phyloP scores from a whole-genome alignment of 352 stramenopile species.

The Salisapilia sapeloensis region DNA sequence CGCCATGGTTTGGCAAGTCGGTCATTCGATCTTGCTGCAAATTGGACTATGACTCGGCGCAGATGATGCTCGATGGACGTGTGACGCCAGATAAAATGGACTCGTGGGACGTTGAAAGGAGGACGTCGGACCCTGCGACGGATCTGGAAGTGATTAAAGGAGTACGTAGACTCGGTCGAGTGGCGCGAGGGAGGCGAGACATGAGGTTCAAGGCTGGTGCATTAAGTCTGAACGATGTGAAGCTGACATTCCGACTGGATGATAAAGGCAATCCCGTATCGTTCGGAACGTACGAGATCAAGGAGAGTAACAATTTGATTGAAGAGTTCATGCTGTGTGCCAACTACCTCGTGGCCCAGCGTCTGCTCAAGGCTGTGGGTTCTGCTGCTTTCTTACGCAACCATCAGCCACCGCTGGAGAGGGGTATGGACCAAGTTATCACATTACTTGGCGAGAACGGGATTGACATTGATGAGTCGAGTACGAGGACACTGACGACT shows the following conservation, averaged over 20 bases:
- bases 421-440: conserved; percentile 24
- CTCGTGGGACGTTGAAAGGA: conserved; percentile 49
- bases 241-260: conserved; percentile 90
- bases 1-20: conserved; percentile 92
- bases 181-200: conserved; percentile 46
- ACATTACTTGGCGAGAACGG: conserved; percentile 21
- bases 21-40: conserved; percentile 96
- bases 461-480: conserved; percentile 71
- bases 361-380: conserved; percentile 80
- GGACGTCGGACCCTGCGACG: background rate
- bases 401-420: conserved; percentile 62
- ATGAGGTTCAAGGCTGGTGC: conserved; percentile 87
- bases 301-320: conserved; percentile 89
- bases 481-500: conserved; percentile 62
- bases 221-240: conserved; percentile 85
- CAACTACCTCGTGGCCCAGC: conserved; percentile 95
- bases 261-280: conserved; percentile 79
- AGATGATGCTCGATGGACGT: conserved; percentile 90
- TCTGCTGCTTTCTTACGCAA: conserved; percentile 82
- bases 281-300: conserved; percentile 83
- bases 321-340: conserved; percentile 99
- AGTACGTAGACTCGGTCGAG: conserved; percentile 45
- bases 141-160: conserved; percentile 42
- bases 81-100: conserved; percentile 57
- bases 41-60: conserved; percentile 93